phyloP scores from a whole-genome alignment of 2,329 filamentous ascomycete species.

The Aspergillus fumigatiaffinis region DNA sequence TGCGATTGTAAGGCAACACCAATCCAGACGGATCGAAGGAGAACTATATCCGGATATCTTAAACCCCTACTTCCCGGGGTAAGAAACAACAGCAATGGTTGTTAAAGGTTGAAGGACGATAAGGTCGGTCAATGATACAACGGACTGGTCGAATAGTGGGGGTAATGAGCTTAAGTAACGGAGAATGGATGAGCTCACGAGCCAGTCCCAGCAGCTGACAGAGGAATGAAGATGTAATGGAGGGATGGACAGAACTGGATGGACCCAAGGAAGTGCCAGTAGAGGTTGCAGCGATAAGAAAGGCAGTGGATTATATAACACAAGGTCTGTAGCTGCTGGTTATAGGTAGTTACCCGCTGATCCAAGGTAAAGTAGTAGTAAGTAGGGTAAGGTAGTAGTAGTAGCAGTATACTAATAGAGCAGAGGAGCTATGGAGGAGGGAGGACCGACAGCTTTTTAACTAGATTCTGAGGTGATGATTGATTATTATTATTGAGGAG shows the following conservation, averaged over 20 bases:
- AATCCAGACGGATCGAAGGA: not conserved
- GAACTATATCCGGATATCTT: not conserved
- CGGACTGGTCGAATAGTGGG: not conserved
- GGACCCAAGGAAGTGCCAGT: not conserved
- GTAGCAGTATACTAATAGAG: not conserved
- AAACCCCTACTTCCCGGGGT: not conserved
- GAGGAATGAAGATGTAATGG: slow-evolving; percentile 6
- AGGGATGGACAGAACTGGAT: slow-evolving; percentile 2
- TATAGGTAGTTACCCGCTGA: slow-evolving; percentile 3
- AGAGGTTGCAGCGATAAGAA: slow-evolving; percentile 1
- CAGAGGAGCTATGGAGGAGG: not conserved
- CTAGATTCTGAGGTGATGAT: not conserved
- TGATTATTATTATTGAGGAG: not conserved
- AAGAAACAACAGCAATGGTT: slow-evolving; percentile 5
- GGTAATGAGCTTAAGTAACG: not conserved
- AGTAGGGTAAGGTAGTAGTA: not conserved
- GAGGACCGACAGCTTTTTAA: not conserved
- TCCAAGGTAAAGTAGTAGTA: not conserved
- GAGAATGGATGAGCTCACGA: not conserved
- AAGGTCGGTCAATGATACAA: slow-evolving; percentile 15
- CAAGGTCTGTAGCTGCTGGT: not conserved
- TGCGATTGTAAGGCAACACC: slow-evolving; percentile 17
- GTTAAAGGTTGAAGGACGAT: slow-evolving; percentile 4
- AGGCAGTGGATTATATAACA: not conserved
- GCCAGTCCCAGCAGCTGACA: not conserved